These are phyloP conservation scores for Chlamydomonas incerta DNA, from an alignment of 139 green algal genomes.

Conservation along the genomic window DNA sequence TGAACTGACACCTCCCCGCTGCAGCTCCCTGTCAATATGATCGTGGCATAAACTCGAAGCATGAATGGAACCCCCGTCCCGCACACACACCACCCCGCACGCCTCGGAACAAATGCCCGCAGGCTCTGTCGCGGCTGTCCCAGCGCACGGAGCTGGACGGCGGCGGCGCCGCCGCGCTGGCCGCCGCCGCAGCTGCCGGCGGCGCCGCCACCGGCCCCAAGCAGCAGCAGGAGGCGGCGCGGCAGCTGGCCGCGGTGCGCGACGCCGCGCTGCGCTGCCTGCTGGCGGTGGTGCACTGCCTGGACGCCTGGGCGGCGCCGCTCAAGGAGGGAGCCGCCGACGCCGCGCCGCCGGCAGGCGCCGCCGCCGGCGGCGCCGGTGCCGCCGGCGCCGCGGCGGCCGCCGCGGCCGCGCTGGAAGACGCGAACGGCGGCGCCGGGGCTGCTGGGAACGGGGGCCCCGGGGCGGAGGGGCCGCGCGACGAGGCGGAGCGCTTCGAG, in stretches of 20 bases:
- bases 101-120: not conserved
- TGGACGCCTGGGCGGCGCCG: constrained; percentile 82
- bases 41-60: no score
- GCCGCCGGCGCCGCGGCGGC: not conserved
- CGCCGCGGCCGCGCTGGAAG: not conserved
- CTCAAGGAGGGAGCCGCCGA: constrained; percentile 51
- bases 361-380: not conserved
- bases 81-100: no score
- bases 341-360: no score
- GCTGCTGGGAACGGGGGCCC: not conserved
- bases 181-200: no score
- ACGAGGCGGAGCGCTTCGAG: constrained; percentile 77
- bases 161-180: not conserved
- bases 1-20: not conserved
- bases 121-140: constrained; percentile 52
- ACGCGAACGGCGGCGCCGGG: not conserved
- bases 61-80: no score
- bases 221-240: constrained; percentile 15
- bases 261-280: constrained; percentile 45
- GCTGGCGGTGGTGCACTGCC: constrained; percentile 66
- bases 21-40: no score
- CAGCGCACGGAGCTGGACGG: constrained; percentile 43
- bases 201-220: not conserved
- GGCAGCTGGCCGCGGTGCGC: constrained; percentile 21
- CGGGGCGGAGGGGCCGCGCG: no score